Base-by-base conservation (phyloP, 768 basidiomycete species). In the Royoungia palumana region DNA sequence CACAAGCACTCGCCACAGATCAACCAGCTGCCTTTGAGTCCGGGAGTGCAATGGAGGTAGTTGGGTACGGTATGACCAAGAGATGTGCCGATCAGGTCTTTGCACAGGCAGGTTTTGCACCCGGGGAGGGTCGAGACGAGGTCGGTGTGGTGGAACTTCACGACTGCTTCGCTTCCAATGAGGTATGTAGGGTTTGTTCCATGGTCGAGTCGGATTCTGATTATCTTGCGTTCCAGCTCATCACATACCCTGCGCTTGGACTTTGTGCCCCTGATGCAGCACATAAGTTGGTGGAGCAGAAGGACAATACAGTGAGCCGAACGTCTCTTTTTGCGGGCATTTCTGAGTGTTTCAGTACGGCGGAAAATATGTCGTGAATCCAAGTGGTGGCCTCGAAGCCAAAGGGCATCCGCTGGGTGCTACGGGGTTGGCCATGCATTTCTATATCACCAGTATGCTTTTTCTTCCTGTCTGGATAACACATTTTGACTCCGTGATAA, bases 391-490 rank as follows among this genome's bases (percentile, higher is more conserved):
- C 0, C 75, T 93, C 14, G 87, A 93, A 61, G 87, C 88, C n/a
- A 93, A 91, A 61, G 90, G 90, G 3, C 88, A 92, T 60, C 89
- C 90, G 3, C 75, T 91, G 17, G 88, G 89, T 34, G 87, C 89
- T 1, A 89, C 86, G 16, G 89, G 89, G 2, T 69, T 91, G 13
- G 88, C 85, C 22, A 90, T 90, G 89, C 88, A 91, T 62, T 89
- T 89, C 67, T 90, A 88, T 60, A 86, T 90, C 53, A 79, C 83
- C 58, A 89, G 86, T 86, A 60, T 36, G 83, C 66, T 16, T 25
- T 42, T 24, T 11, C 3, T 5, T 14, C 42, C 38, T 19, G 17
- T 38, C 7, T 13, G 20, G 24, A 21, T 24, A 41, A 16, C 20
- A 4, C 46, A 30, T 19, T 21, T 50, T 38, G 21, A 54, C 41